Base-by-base conservation (phyloP, 2,329 filamentous ascomycete species). In the Colletotrichum tofieldiae region DNA sequence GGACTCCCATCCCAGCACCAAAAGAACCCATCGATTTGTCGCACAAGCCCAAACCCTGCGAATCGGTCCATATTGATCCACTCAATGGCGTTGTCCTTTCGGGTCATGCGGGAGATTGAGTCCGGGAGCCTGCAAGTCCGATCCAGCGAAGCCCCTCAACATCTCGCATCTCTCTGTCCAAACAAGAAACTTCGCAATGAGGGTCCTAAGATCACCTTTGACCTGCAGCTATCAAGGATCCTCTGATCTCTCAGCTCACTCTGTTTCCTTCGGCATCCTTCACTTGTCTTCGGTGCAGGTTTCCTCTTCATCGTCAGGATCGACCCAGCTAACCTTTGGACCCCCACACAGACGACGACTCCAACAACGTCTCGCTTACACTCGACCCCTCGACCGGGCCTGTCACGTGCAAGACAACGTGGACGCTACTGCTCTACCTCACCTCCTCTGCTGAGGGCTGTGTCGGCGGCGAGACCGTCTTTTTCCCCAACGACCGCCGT, bases 351-450 rank as follows among this genome's bases (percentile, higher is more conserved):
- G 94, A 98, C 78, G 96, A 98, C 81, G 95, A 98, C 78, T 93
- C 90, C 63, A 97, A 97, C 79, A 86, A 89, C 66, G 82, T 98
- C 54, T 54, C 65, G 26, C 55, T 75, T 37, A 61, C 56, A 35
- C 79, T 37, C 76, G 78, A 35, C 81, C 79, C 37, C 78, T 80
- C 41, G 86, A 2, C 82, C 86, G 39, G 78, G 75, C 14, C 51
- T 18, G 51, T 64, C 32, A 59, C 73, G 14, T 92, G 88, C 26
- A 91, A 88, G 77, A 98, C 96, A 6, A 98, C 95, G 0, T 98
- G 95, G 95, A 98, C 96, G 0, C 85, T 98, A 6, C 87, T 98
- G 0, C 88, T 98, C 45, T 98, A 98, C 79, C 87, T 98, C 66
- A 96, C 93, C 1, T 86, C 90, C 2, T 83, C 88, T 1, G 61